Conservation (phyloP, 768 basidiomycete genomes). For the Daedaleopsis sinensis region DNA sequence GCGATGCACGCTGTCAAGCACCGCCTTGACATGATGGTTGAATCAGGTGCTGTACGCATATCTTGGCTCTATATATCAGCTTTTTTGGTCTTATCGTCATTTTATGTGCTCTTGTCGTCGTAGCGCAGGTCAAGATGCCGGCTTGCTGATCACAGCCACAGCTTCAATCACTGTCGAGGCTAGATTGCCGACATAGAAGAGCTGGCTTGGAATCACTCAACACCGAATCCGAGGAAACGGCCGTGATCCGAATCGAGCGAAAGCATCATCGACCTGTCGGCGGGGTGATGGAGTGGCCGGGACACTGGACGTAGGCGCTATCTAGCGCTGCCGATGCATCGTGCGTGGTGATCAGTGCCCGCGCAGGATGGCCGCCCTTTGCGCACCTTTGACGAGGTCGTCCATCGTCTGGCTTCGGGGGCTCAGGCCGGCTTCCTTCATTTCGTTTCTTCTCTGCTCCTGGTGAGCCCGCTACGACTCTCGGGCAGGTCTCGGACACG, state of each 20-base stretch:
- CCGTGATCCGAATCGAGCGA: slow-evolving; percentile 17
- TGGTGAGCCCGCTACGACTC: slow-evolving; percentile 19
- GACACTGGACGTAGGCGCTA: background rate
- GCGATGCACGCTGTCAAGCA: too few relatives aligned
- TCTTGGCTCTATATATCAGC: too few relatives aligned
- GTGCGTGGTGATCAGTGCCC: background rate
- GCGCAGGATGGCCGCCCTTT: background rate
- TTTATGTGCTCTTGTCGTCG: too few relatives aligned
- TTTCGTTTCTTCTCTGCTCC: slow-evolving; percentile 20
- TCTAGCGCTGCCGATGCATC: too few relatives aligned
- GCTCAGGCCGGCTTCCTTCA: slow-evolving; percentile 12
- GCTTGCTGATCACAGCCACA: background rate
- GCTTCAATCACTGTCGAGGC: background rate
- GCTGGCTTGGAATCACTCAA: background rate
- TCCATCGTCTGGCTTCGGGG: slow-evolving; percentile 17
- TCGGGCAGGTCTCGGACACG: slow-evolving; percentile 22
- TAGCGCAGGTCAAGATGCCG: background rate
- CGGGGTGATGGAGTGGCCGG: slow-evolving; percentile 2
- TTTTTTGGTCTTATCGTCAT: too few relatives aligned
- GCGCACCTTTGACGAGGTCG: slow-evolving; percentile 21
- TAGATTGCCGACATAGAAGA: background rate
- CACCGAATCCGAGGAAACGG: slow-evolving; percentile 5
- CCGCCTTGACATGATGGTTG: too few relatives aligned
- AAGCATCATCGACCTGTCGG: slow-evolving; percentile 6
- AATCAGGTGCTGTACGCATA: too few relatives aligned